Conservation (phyloP, 2,329 filamentous ascomycete genomes). For the Zymoseptoria brevis region DNA sequence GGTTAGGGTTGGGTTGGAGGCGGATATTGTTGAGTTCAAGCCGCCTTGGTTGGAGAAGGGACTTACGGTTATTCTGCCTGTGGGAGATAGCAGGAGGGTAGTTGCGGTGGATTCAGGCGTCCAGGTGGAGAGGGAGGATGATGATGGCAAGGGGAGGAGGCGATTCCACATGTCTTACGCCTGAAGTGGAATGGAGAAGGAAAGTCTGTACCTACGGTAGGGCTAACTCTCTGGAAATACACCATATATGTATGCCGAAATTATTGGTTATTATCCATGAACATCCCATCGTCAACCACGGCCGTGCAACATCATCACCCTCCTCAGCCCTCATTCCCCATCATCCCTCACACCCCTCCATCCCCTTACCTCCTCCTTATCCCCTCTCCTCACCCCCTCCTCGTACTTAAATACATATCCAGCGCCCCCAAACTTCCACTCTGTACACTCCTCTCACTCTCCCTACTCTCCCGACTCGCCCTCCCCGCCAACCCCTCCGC, state of each 20-base stretch:
- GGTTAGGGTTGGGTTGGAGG: conserved; percentile 37
- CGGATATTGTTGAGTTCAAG: conserved; percentile 36
- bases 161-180: not conserved
- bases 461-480: conserved; percentile 16
- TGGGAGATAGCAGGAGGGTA: conserved; percentile 41
- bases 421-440: conserved; percentile 21
- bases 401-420: conserved; percentile 30
- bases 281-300: not conserved
- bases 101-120: conserved; percentile 10
- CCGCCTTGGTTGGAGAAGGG: conserved; percentile 42
- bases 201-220: too few species aligned
- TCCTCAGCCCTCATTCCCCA: too few species aligned
- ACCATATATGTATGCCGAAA: not conserved
- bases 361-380: too few species aligned
- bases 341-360: not conserved
- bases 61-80: conserved; percentile 44
- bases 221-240: not conserved
- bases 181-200: not conserved
- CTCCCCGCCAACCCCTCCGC: not conserved
- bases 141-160: not conserved
- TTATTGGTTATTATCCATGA: not conserved
- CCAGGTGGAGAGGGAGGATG: conserved; percentile 6
- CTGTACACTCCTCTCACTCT: conserved; percentile 19
- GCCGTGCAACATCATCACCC: not conserved
- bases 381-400: not conserved